Conservation (phyloP, 306 rosid species). For the Citrullus amarus region DNA sequence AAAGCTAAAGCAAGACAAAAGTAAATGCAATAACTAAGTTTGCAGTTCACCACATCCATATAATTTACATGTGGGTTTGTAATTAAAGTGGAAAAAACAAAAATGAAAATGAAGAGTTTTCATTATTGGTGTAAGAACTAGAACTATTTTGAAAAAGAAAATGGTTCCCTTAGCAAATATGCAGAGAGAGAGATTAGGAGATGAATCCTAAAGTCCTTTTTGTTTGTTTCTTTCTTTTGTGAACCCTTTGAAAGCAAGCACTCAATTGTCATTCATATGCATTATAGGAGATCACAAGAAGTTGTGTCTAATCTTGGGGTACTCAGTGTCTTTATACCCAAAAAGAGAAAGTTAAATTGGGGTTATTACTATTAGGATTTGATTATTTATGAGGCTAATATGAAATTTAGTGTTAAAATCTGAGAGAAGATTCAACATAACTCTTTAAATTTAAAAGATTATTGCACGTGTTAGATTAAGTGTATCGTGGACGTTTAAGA, state of each 20-base stretch:
- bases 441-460: too few relatives aligned
- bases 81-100: not conserved
- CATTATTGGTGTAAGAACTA: not conserved
- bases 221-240: not conserved
- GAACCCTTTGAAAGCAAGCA: not conserved
- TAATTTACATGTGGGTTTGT: not conserved
- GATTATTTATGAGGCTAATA: too few relatives aligned
- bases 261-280: not conserved
- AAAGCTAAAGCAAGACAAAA: not conserved
- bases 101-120: not conserved
- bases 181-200: not conserved
- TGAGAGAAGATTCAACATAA: too few relatives aligned
- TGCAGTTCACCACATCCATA: not conserved
- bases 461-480: too few relatives aligned
- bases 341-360: not conserved
- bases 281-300: not conserved
- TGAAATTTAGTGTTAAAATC: too few relatives aligned
- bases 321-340: not conserved
- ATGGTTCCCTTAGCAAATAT: not conserved
- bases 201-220: not conserved
- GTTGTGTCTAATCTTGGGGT: not conserved
- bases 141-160: not conserved
- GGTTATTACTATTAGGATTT: too few relatives aligned
- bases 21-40: not conserved
- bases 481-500: too few relatives aligned